Evolutionary conservation across 2,329 filamentous ascomycete species (phyloP).

Genomic region (Diaporthe destruens): DNA sequence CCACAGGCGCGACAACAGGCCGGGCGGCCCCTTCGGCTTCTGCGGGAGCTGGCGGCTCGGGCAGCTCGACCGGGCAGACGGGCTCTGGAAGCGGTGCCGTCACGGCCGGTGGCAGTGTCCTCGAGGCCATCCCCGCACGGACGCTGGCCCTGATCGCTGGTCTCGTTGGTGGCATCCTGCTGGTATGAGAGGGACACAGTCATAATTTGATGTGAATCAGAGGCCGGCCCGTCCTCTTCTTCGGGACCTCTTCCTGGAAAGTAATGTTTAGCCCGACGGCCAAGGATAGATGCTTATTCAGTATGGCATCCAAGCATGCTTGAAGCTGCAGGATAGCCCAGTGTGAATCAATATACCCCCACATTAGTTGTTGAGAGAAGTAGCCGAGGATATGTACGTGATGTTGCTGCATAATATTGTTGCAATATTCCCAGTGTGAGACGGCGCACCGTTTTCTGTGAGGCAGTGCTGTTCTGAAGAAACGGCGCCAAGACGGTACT

Average conservation of each 20-base stretch:
- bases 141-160: background rate
- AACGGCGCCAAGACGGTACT: background rate
- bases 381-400: background rate
- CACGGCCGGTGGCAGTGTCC: slow-evolving; percentile 9
- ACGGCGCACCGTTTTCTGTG: background rate
- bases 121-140: background rate
- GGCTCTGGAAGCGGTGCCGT: background rate
- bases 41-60: background rate
- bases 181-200: background rate
- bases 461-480: background rate
- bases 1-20: background rate
- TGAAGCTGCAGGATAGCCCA: background rate
- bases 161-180: background rate
- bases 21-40: background rate
- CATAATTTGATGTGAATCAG: no score
- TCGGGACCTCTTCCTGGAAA: background rate
- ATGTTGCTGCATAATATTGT: no score
- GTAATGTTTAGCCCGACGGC: no score
- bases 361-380: background rate
- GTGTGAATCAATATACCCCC: no score
- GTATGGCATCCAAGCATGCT: background rate
- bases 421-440: no score
- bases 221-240: no score
- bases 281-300: background rate
- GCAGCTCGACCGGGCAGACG: background rate